These are phyloP conservation scores for Tetracladium setigerum DNA, from an alignment of 495 filamentous ascomycete genomes.

Conservation along the genomic window DNA sequence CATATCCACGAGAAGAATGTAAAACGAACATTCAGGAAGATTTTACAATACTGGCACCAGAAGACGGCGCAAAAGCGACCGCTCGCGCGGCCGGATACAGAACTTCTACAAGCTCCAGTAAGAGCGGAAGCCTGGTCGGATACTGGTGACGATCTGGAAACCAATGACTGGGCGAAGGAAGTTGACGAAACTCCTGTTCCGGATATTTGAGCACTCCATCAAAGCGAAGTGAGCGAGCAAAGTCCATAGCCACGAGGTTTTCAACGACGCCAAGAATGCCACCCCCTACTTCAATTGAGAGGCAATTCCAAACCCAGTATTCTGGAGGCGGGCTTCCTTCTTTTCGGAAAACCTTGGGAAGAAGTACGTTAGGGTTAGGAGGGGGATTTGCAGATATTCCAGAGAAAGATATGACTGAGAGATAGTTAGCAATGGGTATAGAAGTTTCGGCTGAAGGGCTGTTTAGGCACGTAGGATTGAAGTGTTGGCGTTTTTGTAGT, in stretches of 20 bases:
- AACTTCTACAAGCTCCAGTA: not conserved
- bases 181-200: constrained; percentile 33
- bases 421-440: constrained; percentile 2
- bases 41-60: constrained; percentile 54
- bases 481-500: no score
- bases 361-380: constrained; percentile 10
- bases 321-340: constrained; percentile 7
- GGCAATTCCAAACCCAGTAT: constrained; percentile 19
- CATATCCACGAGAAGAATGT: constrained; percentile 34
- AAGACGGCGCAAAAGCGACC: constrained; percentile 34
- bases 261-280: constrained; percentile 25
- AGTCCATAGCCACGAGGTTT: constrained; percentile 32
- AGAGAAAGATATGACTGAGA: constrained; percentile 9
- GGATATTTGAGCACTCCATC: constrained; percentile 51
- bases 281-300: constrained; percentile 23
- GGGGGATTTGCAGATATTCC: constrained; percentile 14
- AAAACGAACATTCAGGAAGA: constrained; percentile 44
- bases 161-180: constrained; percentile 15
- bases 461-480: no score
- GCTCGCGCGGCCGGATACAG: constrained; percentile 16
- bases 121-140: constrained; percentile 19
- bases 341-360: constrained; percentile 5
- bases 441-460: no score
- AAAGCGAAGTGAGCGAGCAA: constrained; percentile 45
- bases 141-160: constrained; percentile 13